A percentile compares a stretch with the other conserved stretches of the same genome.
phyloP scores from a whole-genome alignment of 306 rosid species.

The Heteromeles arbutifolia region DNA sequence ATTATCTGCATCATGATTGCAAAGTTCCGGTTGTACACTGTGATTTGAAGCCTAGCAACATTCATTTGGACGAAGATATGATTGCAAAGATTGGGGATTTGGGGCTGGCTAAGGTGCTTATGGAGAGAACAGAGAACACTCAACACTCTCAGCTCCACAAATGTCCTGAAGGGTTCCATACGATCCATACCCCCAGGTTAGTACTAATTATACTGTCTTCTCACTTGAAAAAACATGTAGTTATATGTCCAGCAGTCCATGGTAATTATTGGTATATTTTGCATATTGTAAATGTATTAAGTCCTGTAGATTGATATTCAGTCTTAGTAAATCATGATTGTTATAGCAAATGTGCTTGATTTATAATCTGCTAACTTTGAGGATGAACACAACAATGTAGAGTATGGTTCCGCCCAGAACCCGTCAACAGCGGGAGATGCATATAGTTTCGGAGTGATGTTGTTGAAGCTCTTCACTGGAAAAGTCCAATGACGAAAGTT shows the following conservation, averaged over 20 bases:
- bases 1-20: constrained; percentile 59
- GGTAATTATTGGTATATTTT: not conserved
- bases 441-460: constrained; percentile 61
- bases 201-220: not conserved
- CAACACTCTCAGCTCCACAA: constrained; percentile 33
- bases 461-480: constrained; percentile 50
- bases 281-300: not conserved
- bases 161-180: constrained; percentile 57
- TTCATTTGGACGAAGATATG: constrained; percentile 52
- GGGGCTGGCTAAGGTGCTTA: constrained; percentile 53
- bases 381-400: constrained; percentile 20
- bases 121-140: constrained; percentile 23
- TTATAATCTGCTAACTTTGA: constrained; percentile 1
- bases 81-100: constrained; percentile 75
- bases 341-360: not conserved
- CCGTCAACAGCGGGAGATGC: constrained; percentile 59
- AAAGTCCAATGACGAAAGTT: constrained; percentile 52
- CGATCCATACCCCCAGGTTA: constrained; percentile 85
- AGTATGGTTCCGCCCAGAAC: constrained; percentile 59
- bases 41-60: constrained; percentile 72
- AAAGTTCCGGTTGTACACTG: constrained; percentile 64
- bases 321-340: not conserved
- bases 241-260: not conserved
- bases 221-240: not conserved
- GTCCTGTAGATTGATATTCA: not conserved